These are phyloP conservation scores for Lignosus rhinocerotis DNA, from an alignment of 1,284 basidiomycete species.

Conservation along the genomic window DNA sequence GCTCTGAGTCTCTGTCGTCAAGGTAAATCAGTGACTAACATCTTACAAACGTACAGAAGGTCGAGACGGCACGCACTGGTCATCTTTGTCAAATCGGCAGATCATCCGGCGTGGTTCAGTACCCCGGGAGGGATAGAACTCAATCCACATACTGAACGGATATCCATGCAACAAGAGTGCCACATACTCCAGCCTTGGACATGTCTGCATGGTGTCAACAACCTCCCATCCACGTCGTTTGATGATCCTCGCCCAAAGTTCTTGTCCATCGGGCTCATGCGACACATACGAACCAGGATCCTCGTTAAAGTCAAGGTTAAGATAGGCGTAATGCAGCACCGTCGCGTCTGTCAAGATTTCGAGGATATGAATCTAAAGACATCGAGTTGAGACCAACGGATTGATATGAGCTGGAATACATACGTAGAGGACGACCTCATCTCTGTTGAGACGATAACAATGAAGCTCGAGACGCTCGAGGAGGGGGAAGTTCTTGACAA, in stretches of 20 bases:
- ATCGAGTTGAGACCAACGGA: too few species aligned
- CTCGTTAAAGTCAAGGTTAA: slow-evolving; percentile 1
- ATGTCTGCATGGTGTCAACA: neutral
- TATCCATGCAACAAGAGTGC: neutral
- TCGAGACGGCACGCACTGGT: too few species aligned
- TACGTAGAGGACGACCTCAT: neutral
- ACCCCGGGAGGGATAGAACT: neutral
- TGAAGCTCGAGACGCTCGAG: neutral
- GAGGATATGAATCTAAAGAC: neutral
- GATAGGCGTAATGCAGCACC: neutral
- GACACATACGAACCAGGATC: neutral
- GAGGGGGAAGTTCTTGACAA: neutral
- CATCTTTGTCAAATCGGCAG: too few species aligned
- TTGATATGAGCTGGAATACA: neutral
- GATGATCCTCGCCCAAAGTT: neutral
- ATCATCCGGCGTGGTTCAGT: too few species aligned
- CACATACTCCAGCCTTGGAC: neutral
- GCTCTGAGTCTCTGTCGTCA: too few species aligned
- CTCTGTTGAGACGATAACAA: neutral
- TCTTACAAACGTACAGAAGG: too few species aligned
- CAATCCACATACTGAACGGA: neutral
- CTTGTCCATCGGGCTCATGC: too few species aligned
- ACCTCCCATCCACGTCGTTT: neutral
- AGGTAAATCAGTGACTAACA: too few species aligned
- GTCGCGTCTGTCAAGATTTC: neutral